Evolutionary conservation across 2,329 filamentous ascomycete genomes (phyloP), one percentile per base, ranked within the genome.

Genomic region (Fusarium denticulatum): DNA sequence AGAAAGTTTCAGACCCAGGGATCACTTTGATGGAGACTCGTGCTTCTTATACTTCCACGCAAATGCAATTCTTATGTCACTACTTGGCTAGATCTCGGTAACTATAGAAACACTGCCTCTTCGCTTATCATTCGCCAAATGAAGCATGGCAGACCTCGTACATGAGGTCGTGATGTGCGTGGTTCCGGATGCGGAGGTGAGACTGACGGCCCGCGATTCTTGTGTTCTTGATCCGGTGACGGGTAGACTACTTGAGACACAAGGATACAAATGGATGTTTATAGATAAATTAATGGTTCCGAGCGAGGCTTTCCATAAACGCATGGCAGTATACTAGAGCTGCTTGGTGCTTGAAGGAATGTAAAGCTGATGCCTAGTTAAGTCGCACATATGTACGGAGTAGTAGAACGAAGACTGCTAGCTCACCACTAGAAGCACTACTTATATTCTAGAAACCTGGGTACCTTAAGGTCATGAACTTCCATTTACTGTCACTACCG

Each of bases 71-170:
- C 39, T 34, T 40, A 18, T 39, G 64, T 28, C 50, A 53, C 53
- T 16, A 13, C 12, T 22, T 20, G 39, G 18, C 22, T 16, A 39
- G 32, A 42, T 4, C 34, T n/a, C 18, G 59, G 66, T 65, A 70
- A 65, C 67, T 26, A 13, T 22, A 2, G 22, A 32, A n/a, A 42
- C 43, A 6, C 28, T 36, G 11, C 18, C 24, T 15, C 37, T 30
- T 71, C 57, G 69, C 52, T 46, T 63, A 63, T 58, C 7, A 28
- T 63, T 72, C 63, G 58, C 68, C 53, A 72, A 28, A 72, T 72
- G 68, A 72, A 72, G 68, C 68, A 72, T 53, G 53, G 39, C 14
- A 53, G 46, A 34, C 46, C 53, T 72, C 22, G 58, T 26, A 72
- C 53, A 11, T 58, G 30, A 57, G 32, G 36, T 12, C 40, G 15